These are phyloP conservation scores for Capsella rubella DNA, from an alignment of 441 rosid genomes.

Conservation along the genomic window DNA sequence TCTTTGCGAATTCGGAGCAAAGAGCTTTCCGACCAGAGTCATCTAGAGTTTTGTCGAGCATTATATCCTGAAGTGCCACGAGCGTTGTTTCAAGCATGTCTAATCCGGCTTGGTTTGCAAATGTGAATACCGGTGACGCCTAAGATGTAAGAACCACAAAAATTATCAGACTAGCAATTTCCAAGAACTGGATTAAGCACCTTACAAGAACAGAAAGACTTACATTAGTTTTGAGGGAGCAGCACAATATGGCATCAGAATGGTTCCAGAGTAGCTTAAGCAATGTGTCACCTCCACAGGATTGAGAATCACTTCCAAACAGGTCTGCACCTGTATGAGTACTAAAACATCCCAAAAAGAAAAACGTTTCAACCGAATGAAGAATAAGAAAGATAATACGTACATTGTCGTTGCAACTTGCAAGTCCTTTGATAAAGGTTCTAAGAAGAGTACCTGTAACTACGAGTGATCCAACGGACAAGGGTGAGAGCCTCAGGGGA, in stretches of 20 bases:
- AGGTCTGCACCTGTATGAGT: slow-evolving; percentile 74
- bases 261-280: slow-evolving; percentile 88
- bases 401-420: not conserved
- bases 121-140: slow-evolving; percentile 91
- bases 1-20: slow-evolving; percentile 81
- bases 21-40: slow-evolving; percentile 82
- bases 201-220: not conserved
- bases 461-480: slow-evolving; percentile 75
- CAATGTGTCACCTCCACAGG: slow-evolving; percentile 62
- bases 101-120: slow-evolving; percentile 93
- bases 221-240: slow-evolving; percentile 88
- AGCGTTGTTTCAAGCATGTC: slow-evolving; percentile 98
- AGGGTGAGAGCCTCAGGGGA: slow-evolving; percentile 92
- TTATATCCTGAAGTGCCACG: slow-evolving; percentile 90
- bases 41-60: slow-evolving; percentile 89
- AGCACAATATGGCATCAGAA: slow-evolving; percentile 86
- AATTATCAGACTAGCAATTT: not conserved
- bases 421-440: slow-evolving; percentile 1
- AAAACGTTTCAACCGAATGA: not conserved
- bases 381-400: not conserved
- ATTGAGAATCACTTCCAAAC: slow-evolving; percentile 56
- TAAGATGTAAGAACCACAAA: slow-evolving; percentile 27
- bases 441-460: slow-evolving; percentile 67
- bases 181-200: not conserved
- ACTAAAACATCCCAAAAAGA: slow-evolving; percentile 46